Evolutionary conservation across 2,329 filamentous ascomycete genomes (phyloP), one percentile per base, ranked within the genome.

Genomic region (Colletotrichum sojae): DNA sequence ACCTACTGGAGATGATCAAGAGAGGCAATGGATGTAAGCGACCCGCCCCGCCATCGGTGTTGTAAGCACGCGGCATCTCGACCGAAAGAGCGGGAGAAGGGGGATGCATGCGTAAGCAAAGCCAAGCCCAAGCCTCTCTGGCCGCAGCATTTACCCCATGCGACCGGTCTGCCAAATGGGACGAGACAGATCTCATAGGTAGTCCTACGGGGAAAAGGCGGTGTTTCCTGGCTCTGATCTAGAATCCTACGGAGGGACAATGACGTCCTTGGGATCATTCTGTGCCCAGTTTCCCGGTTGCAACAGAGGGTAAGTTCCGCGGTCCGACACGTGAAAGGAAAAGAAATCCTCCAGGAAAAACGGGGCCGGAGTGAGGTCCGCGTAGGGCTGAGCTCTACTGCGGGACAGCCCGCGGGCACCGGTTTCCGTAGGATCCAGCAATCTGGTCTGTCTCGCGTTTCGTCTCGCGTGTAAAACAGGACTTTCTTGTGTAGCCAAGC

Each of bases 381-480:
- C 16, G 25, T 40, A 57, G 60, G 53, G 52, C 25, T 45, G 36
- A 25, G 10, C 20, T 6, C 15, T 16, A 16, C 63, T n/a, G 43
- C 25, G 39, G 46, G 45, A 55, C 39, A 43, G 39, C 39, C 39
- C 39, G 65, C 46, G 45, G 53, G 39, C 16, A 31, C 25, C 13
- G 13, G 40, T 43, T 10, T 43, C 18, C 60, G 59, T 52, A 20
- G 60, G 39, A 57, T 53, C 9, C 25, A n/a, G 25, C 10, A 40
- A 9, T 15, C 12, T 40, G 53, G 46, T 55, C 51, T 43, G 39
- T 31, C 36, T 8, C 15, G 48, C 16, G 31, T 36, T 8, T 36
- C 31, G 31, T 36, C 31, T 36, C 31, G 31, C 31, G 31, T 36
- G 31, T 36, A 36, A 36, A 36, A 36, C 31, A 36, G 31, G 31